Evolutionary conservation across 2,329 filamentous ascomycete species (phyloP).

Genomic region (Pseudonectria foliicola): DNA sequence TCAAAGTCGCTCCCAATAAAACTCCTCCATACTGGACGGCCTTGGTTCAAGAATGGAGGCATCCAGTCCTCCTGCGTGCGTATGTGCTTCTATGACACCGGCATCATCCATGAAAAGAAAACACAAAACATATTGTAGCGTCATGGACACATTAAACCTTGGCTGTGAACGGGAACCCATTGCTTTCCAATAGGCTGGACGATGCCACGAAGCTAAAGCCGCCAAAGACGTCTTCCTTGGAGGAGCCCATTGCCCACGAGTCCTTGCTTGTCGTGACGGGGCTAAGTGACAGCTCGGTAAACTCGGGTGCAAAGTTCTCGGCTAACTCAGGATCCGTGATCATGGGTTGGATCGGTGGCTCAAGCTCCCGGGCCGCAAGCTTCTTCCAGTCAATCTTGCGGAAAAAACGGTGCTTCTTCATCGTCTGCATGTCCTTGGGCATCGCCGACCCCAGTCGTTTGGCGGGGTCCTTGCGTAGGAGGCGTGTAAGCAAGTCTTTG

Average conservation of each 20-base stretch:
- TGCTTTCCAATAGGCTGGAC: constrained; percentile 47
- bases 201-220: constrained; percentile 59
- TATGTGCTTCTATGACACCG: neutral
- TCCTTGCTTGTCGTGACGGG: constrained; percentile 51
- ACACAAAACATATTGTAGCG: too few relatives aligned
- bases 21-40: too few relatives aligned
- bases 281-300: constrained; percentile 78
- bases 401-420: constrained; percentile 96
- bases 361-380: constrained; percentile 72
- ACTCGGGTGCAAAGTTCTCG: constrained; percentile 93
- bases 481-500: constrained; percentile 84
- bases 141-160: constrained; percentile 9
- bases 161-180: constrained; percentile 30
- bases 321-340: constrained; percentile 94
- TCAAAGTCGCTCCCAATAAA: too few relatives aligned
- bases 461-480: constrained; percentile 84
- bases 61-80: too few relatives aligned
- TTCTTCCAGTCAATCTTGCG: constrained; percentile 92
- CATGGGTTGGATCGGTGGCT: constrained; percentile 84
- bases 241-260: constrained; percentile 30
- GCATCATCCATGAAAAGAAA: neutral
- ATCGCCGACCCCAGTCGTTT: constrained; percentile 86
- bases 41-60: too few relatives aligned
- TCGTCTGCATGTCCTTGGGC: constrained; percentile 75
- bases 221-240: constrained; percentile 52